These are phyloP conservation scores for Suhomyces bolitotheri DNA, from an alignment of 1,139 yeast species.

Conservation along the genomic window DNA sequence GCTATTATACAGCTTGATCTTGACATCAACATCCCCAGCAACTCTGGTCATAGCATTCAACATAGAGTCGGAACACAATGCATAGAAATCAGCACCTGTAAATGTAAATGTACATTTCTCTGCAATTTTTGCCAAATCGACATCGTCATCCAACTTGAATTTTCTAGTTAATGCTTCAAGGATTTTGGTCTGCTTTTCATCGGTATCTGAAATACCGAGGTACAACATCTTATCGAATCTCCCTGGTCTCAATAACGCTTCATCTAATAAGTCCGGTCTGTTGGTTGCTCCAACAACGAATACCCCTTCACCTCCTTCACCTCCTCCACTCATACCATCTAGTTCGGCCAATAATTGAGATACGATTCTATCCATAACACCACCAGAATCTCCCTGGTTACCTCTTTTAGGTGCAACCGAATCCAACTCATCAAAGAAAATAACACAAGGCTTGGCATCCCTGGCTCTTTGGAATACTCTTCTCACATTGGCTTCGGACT, in stretches of 20 bases:
- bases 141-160: constrained; percentile 61
- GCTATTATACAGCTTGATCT: constrained; percentile 55
- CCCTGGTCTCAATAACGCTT: constrained; percentile 92
- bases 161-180: constrained; percentile 87
- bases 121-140: constrained; percentile 64
- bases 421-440: constrained; percentile 94
- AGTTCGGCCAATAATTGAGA: constrained; percentile 91
- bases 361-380: constrained; percentile 97
- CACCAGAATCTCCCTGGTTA: constrained; percentile 97
- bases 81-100: constrained; percentile 98
- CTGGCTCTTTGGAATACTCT: constrained; percentile 91
- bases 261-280: constrained; percentile 91
- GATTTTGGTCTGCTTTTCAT: constrained; percentile 83
- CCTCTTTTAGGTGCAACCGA: constrained; percentile 98
- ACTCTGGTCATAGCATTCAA: constrained; percentile 91
- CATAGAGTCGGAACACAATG: constrained; percentile 92
- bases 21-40: constrained; percentile 72
- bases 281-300: constrained; percentile 98
- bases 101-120: constrained; percentile 78
- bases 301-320: constrained; percentile 76
- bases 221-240: constrained; percentile 94
- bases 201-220: constrained; percentile 88
- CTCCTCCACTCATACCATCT: constrained; percentile 88
- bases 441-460: constrained; percentile 96
- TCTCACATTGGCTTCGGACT: constrained; percentile 95